Conservation (phyloP, 352 stramenopile species). For the Phytophthora multivora region DNA sequence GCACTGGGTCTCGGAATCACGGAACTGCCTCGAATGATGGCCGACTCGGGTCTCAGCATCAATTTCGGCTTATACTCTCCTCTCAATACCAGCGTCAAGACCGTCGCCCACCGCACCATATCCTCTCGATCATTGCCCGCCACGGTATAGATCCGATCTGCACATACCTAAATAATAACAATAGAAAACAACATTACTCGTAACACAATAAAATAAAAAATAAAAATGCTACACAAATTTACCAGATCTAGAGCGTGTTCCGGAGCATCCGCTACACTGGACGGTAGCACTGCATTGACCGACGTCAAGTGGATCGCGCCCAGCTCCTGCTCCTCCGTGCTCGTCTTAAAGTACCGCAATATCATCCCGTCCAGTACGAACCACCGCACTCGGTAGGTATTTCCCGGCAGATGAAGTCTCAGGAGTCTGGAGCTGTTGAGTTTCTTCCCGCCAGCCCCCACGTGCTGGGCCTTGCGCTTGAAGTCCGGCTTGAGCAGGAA, state of each 20-base stretch:
- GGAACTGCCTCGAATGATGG: constrained; percentile 86
- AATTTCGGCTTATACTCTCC: constrained; percentile 87
- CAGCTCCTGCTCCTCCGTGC: constrained; percentile 86
- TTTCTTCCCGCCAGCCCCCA: constrained; percentile 86
- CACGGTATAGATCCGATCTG: constrained; percentile 89
- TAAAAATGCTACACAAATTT: constrained; percentile 15
- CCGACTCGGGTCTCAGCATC: constrained; percentile 86
- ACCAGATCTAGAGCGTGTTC: constrained; percentile 87
- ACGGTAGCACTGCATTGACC: constrained; percentile 86
- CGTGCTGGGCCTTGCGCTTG: constrained; percentile 86
- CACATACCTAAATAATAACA: constrained; percentile 61
- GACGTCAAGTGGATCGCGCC: constrained; percentile 88
- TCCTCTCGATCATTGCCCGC: constrained; percentile 86
- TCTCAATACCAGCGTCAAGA: constrained; percentile 82
- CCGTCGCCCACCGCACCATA: constrained; percentile 90
- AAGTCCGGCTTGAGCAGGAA: constrained; percentile 90
- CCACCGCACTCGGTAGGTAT: constrained; percentile 82
- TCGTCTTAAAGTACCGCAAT: constrained; percentile 87
- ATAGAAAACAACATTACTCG: background rate
- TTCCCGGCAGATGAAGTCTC: constrained; percentile 79
- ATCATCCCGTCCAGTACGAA: constrained; percentile 91
- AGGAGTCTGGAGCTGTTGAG: constrained; percentile 81
- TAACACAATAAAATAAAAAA: background rate
- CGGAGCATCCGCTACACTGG: constrained; percentile 87
- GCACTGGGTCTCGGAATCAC: constrained; percentile 78